A percentile compares a stretch with the other conserved stretches of the same genome.
Evolutionary conservation across 495 filamentous ascomycete species (phyloP).

Genomic region (Parathielavia appendiculata): DNA sequence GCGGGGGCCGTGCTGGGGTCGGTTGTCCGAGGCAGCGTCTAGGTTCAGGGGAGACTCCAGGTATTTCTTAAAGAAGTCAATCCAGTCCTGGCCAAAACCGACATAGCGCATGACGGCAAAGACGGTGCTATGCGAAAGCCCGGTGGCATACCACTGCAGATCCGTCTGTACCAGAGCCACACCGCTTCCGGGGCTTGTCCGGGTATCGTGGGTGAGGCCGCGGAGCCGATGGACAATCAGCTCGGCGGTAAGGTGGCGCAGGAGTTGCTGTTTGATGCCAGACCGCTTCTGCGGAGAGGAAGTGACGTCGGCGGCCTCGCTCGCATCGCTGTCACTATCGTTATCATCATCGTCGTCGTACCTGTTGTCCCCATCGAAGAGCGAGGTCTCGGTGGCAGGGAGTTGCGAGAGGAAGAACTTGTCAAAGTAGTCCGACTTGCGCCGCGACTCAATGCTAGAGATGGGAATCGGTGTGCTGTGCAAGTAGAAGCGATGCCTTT

Average conservation of each 20-base stretch:
- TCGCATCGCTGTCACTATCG: conserved; percentile 3
- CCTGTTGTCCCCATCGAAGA: conserved; percentile 26
- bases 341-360: conserved; percentile 26
- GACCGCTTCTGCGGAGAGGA: conserved; percentile 20
- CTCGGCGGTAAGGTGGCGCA: conserved; percentile 57
- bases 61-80: conserved; percentile 58
- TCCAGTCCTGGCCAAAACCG: conserved; percentile 53
- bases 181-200: conserved; percentile 35
- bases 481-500: conserved; percentile 25
- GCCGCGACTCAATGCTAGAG: conserved; percentile 21
- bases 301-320: neutral
- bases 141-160: conserved; percentile 55
- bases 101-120: conserved; percentile 55
- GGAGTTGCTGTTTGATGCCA: conserved; percentile 53
- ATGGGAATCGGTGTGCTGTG: conserved; percentile 3
- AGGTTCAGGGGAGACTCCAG: conserved; percentile 58
- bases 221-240: conserved; percentile 49
- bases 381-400: conserved; percentile 42
- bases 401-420: conserved; percentile 45
- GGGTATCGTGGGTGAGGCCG: conserved; percentile 23
- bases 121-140: conserved; percentile 56
- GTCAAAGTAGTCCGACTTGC: conserved; percentile 23
- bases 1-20: conserved; percentile 29
- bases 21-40: conserved; percentile 44
- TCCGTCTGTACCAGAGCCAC: conserved; percentile 61